These are phyloP conservation scores for Dothidotthia symphoricarpi DNA, from an alignment of 2,329 filamentous ascomycete genomes.

Conservation along the genomic window DNA sequence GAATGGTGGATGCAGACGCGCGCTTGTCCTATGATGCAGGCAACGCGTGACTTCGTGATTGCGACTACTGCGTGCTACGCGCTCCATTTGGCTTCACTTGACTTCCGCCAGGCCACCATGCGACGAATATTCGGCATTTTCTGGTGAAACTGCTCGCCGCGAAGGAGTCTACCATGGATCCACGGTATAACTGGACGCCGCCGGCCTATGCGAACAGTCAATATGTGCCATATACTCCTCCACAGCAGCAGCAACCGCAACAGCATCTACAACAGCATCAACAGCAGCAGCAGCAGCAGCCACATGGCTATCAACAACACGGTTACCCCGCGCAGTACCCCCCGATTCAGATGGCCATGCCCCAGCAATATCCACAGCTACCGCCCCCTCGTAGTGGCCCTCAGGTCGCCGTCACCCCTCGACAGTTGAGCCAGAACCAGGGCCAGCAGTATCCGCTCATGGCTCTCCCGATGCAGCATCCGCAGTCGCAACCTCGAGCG, in stretches of 20 bases:
- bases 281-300: conserved; percentile 18
- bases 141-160: conserved; percentile 12
- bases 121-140: conserved; percentile 10
- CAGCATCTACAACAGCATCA: conserved; percentile 26
- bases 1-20: conserved; percentile 10
- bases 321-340: conserved; percentile 24
- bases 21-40: conserved; percentile 15
- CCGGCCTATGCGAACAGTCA: conserved; percentile 31
- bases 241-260: conserved; percentile 29
- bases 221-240: conserved; percentile 30
- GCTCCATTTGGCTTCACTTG: conserved; percentile 7
- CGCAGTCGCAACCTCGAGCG: conserved; percentile 13
- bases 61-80: conserved; percentile 8
- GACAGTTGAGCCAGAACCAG: conserved; percentile 25
- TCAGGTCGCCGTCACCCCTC: conserved; percentile 18
- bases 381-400: conserved; percentile 17
- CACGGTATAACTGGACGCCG: conserved; percentile 37
- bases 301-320: conserved; percentile 31
- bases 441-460: conserved; percentile 28
- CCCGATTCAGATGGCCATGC: conserved; percentile 21
- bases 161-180: conserved; percentile 26
- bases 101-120: conserved; percentile 15
- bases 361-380: conserved; percentile 23
- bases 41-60: conserved; percentile 8
- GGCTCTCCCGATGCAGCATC: conserved; percentile 11